These are phyloP conservation scores for Protostelium mycophagum DNA, from an alignment of 78 protist species.

Conservation along the genomic window DNA sequence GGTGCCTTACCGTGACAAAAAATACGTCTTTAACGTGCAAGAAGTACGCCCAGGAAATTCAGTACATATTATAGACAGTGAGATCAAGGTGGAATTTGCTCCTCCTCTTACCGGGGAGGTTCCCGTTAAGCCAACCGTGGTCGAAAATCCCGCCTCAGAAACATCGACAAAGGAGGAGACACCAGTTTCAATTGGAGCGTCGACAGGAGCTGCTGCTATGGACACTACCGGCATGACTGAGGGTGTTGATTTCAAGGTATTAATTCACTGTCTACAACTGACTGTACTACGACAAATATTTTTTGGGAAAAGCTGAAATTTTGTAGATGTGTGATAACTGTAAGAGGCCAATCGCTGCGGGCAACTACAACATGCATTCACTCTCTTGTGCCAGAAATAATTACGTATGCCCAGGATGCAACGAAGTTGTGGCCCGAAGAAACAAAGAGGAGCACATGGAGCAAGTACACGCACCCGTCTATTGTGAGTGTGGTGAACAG, in stretches of 20 bases:
- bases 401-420: background rate
- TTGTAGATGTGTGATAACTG: background rate
- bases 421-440: background rate
- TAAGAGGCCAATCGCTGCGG: background rate
- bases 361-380: background rate
- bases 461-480: background rate
- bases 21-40: conserved; percentile 47
- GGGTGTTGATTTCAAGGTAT: background rate
- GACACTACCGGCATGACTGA: background rate
- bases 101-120: conserved; percentile 42
- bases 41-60: conserved; percentile 64
- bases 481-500: background rate
- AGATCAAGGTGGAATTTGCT: conserved; percentile 81
- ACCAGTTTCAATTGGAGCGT: too few species aligned
- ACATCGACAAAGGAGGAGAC: too few species aligned
- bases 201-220: too few species aligned
- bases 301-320: background rate
- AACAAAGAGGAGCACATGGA: background rate
- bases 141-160: too few species aligned
- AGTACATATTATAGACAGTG: conserved; percentile 79
- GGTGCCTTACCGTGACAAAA: conserved; percentile 60
- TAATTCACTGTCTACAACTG: too few species aligned
- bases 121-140: background rate
- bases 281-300: too few species aligned
- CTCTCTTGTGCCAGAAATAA: background rate